Base-by-base conservation (phyloP, 2,329 filamentous ascomycete species). In the Phyllosticta capitalensis region DNA sequence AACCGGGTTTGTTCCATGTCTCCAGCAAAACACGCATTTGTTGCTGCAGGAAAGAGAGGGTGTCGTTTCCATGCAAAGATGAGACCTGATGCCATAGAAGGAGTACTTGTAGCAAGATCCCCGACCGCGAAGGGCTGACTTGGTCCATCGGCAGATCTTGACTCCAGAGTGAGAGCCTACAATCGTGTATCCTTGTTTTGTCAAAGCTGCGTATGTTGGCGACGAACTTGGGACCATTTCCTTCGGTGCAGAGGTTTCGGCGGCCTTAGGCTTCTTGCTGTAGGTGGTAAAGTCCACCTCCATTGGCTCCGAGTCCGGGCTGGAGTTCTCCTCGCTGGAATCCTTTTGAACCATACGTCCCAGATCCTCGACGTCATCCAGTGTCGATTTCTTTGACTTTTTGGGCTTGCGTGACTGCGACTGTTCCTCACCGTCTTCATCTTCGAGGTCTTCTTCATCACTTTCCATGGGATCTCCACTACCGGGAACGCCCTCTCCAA, bases 21-120 rank as follows among this genome's bases (percentile, higher is more conserved):
- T 86, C 94, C 92, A 99, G 80, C 92, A 99, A 74, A 97, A 99
- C 65, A 99, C 90, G 73, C 94, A 97, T 73, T 99, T 97, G 78
- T 97, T 97, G 63, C 88, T 94, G 79, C 92, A 99, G 9, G 90
- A 95, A 3, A 99, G 83, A 0, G 92, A 96, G 0, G 92, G 92
- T 0, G 92, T 97, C 1, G 92, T 92, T 75, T 99, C 92, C 94
- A 99, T 99, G 74, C 92, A 99, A 63, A 95, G 87, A 70, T 99
- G 94, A 0, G 92, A 96, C 64, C 88, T 84, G 72, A 99, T 99
- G 54, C 92, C 92, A 73, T 99, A 99, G 73, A 99, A 95, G 0
- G 90, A 95, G 74, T 85, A 96, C 70, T 99, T 97, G 81, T 99
- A 99, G 78, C 92, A 99, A 22, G 90, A 95, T 4, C 92, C 94